Percentiles rank a stretch among this genome's conserved stretches.
Evolutionary conservation across 306 rosid species (phyloP).

Genomic region (Cyamopsis tetragonoloba): DNA sequence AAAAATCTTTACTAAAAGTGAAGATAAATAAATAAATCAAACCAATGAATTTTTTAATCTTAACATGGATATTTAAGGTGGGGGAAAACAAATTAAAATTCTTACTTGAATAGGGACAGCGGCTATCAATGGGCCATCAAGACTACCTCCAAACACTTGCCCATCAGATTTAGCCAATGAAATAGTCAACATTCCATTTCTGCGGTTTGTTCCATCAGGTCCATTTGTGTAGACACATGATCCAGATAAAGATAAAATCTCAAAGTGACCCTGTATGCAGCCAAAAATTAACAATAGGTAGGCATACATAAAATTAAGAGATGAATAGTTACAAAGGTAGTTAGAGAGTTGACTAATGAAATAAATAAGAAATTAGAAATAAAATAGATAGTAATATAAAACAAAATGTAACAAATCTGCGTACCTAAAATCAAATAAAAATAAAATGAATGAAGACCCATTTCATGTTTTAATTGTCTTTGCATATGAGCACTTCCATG

Average conservation of each 20-base stretch:
- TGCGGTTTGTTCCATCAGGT: not conserved
- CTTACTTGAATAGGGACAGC: conserved; percentile 52
- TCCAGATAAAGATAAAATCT: conserved; percentile 46
- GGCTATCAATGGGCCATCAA: conserved; percentile 45
- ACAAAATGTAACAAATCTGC: not conserved
- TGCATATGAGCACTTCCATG: too few relatives aligned
- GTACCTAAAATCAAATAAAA: too few relatives aligned
- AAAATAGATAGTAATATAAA: too few relatives aligned
- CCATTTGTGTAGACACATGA: conserved; percentile 17
- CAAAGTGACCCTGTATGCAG: conserved; percentile 50
- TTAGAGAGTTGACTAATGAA: not conserved
- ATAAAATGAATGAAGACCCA: too few relatives aligned
- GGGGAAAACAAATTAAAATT: too few relatives aligned
- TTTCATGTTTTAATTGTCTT: too few relatives aligned
- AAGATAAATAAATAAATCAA: not conserved
- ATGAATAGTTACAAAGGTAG: not conserved
- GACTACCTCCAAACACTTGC: conserved; percentile 41
- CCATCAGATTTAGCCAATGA: conserved; percentile 40
- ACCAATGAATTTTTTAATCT: not conserved
- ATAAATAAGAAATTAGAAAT: too few relatives aligned
- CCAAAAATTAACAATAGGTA: not conserved
- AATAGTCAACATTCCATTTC: conserved; percentile 24
- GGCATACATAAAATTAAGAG: not conserved
- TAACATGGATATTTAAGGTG: too few relatives aligned
- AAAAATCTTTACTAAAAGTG: not conserved